Percentiles rank a stretch among this genome's conserved stretches.
Evolutionary conservation across 768 basidiomycete genomes (phyloP).

Genomic region (Candolleomyces aberdarensis): DNA sequence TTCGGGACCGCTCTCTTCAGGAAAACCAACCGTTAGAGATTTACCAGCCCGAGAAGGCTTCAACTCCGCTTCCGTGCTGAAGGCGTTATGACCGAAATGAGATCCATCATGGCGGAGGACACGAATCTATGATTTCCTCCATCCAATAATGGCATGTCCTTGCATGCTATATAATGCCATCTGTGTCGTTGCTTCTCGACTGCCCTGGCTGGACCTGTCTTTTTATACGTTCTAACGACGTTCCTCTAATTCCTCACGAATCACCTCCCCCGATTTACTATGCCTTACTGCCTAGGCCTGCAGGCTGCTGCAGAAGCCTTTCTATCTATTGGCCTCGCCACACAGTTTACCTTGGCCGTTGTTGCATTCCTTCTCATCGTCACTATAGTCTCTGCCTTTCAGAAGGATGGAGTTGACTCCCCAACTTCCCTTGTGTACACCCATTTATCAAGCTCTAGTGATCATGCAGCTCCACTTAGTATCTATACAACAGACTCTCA

Average conservation of each 20-base stretch:
- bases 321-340: conserved; percentile 47
- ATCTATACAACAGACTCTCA: too few relatives aligned
- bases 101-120: conserved; percentile 25
- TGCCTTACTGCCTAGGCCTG: conserved; percentile 52
- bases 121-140: conserved; percentile 29
- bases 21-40: conserved; percentile 8
- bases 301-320: conserved; percentile 47
- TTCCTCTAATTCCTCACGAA: conserved; percentile 18
- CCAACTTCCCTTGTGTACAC: conserved; percentile 54
- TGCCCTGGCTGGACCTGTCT: conserved; percentile 28
- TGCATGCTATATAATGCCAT: conserved; percentile 20
- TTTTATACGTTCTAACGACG: conserved; percentile 22
- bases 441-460: too few relatives aligned
- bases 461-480: too few relatives aligned
- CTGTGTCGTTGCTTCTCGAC: conserved; percentile 21
- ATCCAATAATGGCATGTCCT: conserved; percentile 22
- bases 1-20: conserved; percentile 28
- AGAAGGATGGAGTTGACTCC: conserved; percentile 47
- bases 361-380: conserved; percentile 45
- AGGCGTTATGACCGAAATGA: conserved; percentile 27
- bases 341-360: conserved; percentile 46
- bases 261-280: conserved; percentile 20
- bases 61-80: conserved; percentile 25
- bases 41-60: conserved; percentile 21
- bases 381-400: conserved; percentile 41